phyloP scores from a whole-genome alignment of 257 asterid genomes.

The Gentiana macrophylla region DNA sequence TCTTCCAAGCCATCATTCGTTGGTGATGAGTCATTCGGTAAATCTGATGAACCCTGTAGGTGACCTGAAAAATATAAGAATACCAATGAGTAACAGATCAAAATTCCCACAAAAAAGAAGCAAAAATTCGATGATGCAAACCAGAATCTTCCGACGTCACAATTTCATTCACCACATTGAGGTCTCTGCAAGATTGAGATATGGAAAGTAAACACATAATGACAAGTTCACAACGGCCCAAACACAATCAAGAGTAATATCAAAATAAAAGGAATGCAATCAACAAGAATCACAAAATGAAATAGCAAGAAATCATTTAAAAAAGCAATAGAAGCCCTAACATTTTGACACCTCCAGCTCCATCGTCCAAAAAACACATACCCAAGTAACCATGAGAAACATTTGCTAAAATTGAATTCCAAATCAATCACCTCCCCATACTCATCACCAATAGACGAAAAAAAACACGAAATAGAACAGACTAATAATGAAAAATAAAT shows the following conservation, averaged over 20 bases:
- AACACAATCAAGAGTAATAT: background rate
- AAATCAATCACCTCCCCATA: background rate
- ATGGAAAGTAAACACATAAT: background rate
- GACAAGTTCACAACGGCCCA: background rate
- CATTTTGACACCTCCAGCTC: background rate
- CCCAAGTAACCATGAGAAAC: background rate
- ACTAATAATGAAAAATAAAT: background rate
- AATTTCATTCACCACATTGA: slow-evolving; percentile 14
- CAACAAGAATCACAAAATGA: background rate
- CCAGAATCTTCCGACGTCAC: slow-evolving; percentile 4
- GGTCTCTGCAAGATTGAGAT: slow-evolving; percentile 28
- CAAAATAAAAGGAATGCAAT: too few relatives aligned
- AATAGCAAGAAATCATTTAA: background rate
- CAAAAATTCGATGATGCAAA: too few relatives aligned
- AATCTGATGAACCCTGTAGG: slow-evolving; percentile 14
- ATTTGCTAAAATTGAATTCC: background rate
- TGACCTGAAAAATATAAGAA: slow-evolving; percentile 24
- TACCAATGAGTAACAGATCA: slow-evolving; percentile 1
- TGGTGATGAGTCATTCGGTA: slow-evolving; percentile 20
- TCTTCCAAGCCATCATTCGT: slow-evolving; percentile 35
- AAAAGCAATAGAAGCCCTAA: background rate
- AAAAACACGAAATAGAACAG: background rate
- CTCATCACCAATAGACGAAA: slow-evolving; percentile 1
- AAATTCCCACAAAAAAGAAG: background rate
- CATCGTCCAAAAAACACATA: background rate